phyloP scores from a whole-genome alignment of 169 alveolate genomes.

The Cryptosporidium viatorum region DNA sequence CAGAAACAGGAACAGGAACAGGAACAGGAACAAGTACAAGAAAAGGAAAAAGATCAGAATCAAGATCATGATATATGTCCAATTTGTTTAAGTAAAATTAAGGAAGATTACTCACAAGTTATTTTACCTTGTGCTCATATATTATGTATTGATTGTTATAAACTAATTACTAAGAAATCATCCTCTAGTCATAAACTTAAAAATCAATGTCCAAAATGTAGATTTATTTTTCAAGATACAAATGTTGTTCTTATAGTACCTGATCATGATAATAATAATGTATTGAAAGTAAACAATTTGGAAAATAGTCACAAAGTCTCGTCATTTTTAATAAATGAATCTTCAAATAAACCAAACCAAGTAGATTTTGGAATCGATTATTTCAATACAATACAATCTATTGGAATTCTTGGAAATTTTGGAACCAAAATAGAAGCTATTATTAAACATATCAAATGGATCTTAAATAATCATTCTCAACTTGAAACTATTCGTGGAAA shows the following conservation, averaged over 20 bases:
- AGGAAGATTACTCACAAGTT: conserved; percentile 29
- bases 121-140: conserved; percentile 64
- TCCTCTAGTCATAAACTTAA: conserved; percentile 1
- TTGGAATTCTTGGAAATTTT: conserved; percentile 33
- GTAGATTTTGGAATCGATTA: neutral
- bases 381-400: neutral
- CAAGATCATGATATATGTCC: conserved; percentile 30
- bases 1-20: neutral
- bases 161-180: conserved; percentile 20
- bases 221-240: conserved; percentile 21
- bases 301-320: neutral
- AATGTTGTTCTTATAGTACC: conserved; percentile 61
- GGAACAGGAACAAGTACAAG: neutral
- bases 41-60: neutral
- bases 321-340: neutral
- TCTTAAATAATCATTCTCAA: neutral
- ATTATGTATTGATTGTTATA: conserved; percentile 52
- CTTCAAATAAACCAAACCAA: neutral
- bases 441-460: conserved; percentile 62
- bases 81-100: conserved; percentile 16
- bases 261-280: neutral
- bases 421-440: conserved; percentile 64
- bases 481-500: neutral
- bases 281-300: neutral
- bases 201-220: conserved; percentile 60